Percentiles rank a stretch among this genome's conserved stretches.
phyloP scores from a whole-genome alignment of 208 protist species.

The Tritrichomonas foetus region DNA sequence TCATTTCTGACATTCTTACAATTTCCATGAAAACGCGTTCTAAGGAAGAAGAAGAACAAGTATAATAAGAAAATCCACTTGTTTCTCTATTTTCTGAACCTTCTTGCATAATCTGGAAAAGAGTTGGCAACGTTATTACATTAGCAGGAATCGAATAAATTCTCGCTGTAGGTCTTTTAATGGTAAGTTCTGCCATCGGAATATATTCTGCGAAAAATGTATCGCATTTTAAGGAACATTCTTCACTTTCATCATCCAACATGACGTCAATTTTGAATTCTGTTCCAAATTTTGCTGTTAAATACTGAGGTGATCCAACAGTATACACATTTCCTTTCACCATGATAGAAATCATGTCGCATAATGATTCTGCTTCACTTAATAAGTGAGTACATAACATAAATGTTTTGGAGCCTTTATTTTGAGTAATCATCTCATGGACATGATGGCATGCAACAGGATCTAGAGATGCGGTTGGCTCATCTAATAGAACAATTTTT shows the following conservation, averaged over 20 bases:
- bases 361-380: neutral
- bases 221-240: neutral
- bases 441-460: neutral
- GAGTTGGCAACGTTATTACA: neutral
- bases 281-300: neutral
- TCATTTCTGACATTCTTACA: neutral
- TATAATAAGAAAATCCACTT: constrained; percentile 25
- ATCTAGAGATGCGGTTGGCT: neutral
- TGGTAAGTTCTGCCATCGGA: neutral
- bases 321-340: neutral
- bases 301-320: neutral
- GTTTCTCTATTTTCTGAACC: neutral
- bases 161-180: neutral
- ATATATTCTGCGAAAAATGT: neutral
- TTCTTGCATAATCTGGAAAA: neutral
- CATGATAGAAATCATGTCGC: constrained; percentile 26
- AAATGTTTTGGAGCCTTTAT: neutral
- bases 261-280: neutral
- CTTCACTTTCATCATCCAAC: neutral
- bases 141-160: neutral
- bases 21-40: constrained; percentile 39
- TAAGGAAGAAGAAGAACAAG: neutral
- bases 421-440: neutral
- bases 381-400: neutral
- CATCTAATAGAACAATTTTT: neutral